phyloP scores from a whole-genome alignment of 2,329 filamentous ascomycete genomes.

The Trichoderma arundinaceum region DNA sequence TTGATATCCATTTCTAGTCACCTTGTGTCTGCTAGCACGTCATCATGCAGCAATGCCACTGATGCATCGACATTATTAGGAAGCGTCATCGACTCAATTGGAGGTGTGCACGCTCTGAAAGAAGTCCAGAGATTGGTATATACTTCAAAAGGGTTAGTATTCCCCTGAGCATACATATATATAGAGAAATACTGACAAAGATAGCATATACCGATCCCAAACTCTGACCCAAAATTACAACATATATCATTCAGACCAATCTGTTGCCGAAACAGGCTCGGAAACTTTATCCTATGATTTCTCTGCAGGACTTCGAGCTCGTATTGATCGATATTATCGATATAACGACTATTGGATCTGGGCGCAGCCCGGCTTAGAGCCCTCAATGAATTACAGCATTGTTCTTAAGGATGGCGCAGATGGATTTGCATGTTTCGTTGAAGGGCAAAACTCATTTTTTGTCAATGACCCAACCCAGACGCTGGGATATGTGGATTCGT shows the following conservation, averaged over 20 bases:
- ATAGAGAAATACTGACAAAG: not conserved
- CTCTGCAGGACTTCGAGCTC: not conserved
- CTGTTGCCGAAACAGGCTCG: constrained; percentile 6
- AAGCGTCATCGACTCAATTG: not conserved
- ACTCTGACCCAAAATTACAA: constrained; percentile 20
- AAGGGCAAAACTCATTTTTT: constrained; percentile 10
- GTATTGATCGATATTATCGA: constrained; percentile 4
- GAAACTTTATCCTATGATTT: constrained; percentile 5
- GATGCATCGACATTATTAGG: not conserved
- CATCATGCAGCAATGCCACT: not conserved
- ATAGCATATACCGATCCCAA: constrained; percentile 10
- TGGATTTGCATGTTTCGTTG: constrained; percentile 7
- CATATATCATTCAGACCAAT: constrained; percentile 19
- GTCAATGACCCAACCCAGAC: constrained; percentile 1
- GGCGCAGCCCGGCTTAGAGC: not conserved
- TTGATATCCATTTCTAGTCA: not conserved
- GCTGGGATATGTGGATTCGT: not conserved
- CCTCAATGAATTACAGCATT: constrained; percentile 1
- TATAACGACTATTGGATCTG: constrained; percentile 12
- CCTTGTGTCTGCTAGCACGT: too few relatives aligned
- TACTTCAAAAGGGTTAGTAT: not conserved
- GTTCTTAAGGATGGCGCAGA: not conserved
- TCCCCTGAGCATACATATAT: too few relatives aligned
- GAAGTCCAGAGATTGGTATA: not conserved
- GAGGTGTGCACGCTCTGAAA: not conserved